These are phyloP conservation scores for Citrus mangshanensis DNA, from an alignment of 345 rosid genomes.

Conservation along the genomic window DNA sequence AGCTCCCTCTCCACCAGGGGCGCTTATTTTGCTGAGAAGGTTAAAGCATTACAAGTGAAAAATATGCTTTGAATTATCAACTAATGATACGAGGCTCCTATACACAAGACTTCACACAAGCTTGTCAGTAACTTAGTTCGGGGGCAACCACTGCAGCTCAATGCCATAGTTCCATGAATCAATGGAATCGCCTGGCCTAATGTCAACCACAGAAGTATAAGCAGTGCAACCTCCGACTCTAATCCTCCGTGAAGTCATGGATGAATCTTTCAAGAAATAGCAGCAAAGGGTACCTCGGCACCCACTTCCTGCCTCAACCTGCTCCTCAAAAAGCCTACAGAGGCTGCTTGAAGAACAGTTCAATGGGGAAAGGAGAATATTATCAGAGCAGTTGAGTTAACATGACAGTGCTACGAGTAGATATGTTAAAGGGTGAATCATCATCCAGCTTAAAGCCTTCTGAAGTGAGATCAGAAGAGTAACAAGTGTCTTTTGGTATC, in stretches of 20 bases:
- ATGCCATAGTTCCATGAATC: slow-evolving; percentile 49
- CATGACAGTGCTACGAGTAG: slow-evolving; percentile 52
- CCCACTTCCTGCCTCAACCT: slow-evolving; percentile 25
- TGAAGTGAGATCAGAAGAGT: slow-evolving; percentile 36
- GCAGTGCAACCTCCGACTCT: slow-evolving; percentile 58
- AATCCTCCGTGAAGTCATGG: slow-evolving; percentile 48
- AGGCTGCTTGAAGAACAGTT: slow-evolving; percentile 48
- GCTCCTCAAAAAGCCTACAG: slow-evolving; percentile 45
- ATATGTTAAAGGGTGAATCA: slow-evolving; percentile 53
- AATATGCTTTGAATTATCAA: neutral
- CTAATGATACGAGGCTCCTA: neutral
- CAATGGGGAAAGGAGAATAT: slow-evolving; percentile 42
- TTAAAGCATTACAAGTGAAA: neutral
- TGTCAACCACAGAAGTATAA: slow-evolving; percentile 44
- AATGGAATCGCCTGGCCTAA: slow-evolving; percentile 22
- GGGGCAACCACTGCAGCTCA: slow-evolving; percentile 60
- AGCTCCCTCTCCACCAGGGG: neutral
- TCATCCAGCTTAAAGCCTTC: slow-evolving; percentile 55
- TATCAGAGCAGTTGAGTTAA: slow-evolving; percentile 47
- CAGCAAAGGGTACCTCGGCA: slow-evolving; percentile 56
- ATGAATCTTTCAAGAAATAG: slow-evolving; percentile 55
- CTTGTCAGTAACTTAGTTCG: slow-evolving; percentile 22
- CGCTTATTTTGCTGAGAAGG: neutral
- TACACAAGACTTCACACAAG: neutral
- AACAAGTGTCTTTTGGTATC: slow-evolving; percentile 32